Percentiles rank a stretch among this genome's conserved stretches.
phyloP scores from a whole-genome alignment of 805 yeast genomes.

The Yamadazyma kitorensis region DNA sequence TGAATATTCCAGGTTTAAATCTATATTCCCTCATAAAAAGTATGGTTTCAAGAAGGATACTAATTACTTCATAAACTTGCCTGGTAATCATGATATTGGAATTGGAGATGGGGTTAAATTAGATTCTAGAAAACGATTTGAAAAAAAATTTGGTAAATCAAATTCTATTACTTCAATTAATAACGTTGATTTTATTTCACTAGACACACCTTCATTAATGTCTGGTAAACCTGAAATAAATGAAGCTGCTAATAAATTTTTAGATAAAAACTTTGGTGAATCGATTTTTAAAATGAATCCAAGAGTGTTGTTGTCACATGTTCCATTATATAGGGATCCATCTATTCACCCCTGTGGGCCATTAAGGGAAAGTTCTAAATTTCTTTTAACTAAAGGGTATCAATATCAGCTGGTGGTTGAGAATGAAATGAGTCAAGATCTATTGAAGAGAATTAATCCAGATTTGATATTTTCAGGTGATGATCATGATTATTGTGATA shows the following conservation, averaged over 20 bases:
- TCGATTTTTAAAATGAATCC: conserved; percentile 36
- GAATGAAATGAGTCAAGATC: conserved; percentile 51
- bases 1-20: conserved; percentile 30
- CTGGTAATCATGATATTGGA: conserved; percentile 98
- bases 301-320: conserved; percentile 75
- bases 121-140: conserved; percentile 27
- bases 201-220: conserved; percentile 82
- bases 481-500: conserved; percentile 94
- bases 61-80: conserved; percentile 39
- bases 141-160: conserved; percentile 28
- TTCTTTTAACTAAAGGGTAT: conserved; percentile 62
- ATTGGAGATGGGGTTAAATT: conserved; percentile 67
- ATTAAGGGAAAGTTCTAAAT: conserved; percentile 60
- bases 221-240: conserved; percentile 43
- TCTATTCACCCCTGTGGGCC: conserved; percentile 66
- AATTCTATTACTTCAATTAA: conserved; percentile 23
- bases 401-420: conserved; percentile 92
- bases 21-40: conserved; percentile 23
- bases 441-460: conserved; percentile 63
- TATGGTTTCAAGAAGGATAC: conserved; percentile 17
- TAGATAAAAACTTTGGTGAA: conserved; percentile 29
- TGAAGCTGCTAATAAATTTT: conserved; percentile 51
- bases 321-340: conserved; percentile 77
- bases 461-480: conserved; percentile 81
- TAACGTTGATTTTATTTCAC: conserved; percentile 35